Evolutionary conservation across 108 stramenopile genomes (phyloP).

Genomic region (Conticribra weissflogii): DNA sequence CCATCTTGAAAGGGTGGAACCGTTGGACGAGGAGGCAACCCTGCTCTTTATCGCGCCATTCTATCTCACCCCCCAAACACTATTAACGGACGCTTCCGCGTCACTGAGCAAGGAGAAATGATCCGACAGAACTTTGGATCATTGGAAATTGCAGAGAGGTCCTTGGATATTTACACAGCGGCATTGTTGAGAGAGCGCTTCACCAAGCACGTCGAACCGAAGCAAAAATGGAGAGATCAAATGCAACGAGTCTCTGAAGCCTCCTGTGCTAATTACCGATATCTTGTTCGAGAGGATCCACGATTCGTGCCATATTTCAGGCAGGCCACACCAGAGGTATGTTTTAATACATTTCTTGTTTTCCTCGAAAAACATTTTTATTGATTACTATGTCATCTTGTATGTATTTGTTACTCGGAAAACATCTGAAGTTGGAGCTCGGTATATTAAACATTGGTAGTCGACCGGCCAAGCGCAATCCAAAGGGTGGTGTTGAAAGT

Average conservation of each 20-base stretch:
- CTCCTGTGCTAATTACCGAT: constrained; percentile 85
- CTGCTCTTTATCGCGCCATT: constrained; percentile 86
- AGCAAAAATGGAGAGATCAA: constrained; percentile 75
- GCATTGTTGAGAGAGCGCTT: constrained; percentile 90
- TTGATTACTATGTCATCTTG: no score
- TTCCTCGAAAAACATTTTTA: no score
- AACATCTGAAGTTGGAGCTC: constrained; percentile 91
- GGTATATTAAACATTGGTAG: constrained; percentile 92
- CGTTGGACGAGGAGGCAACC: constrained; percentile 96
- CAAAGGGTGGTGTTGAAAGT: constrained; percentile 95
- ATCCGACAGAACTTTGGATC: constrained; percentile 97
- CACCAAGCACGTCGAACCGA: constrained; percentile 71
- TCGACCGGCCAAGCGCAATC: constrained; percentile 94
- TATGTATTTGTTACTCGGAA: no score
- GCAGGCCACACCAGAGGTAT: constrained; percentile 97
- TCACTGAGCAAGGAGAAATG: constrained; percentile 99
- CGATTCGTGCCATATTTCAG: constrained; percentile 97
- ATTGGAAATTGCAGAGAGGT: constrained; percentile 86
- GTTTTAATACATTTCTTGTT: no score
- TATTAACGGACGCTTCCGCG: constrained; percentile 97
- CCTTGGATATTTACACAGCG: constrained; percentile 96
- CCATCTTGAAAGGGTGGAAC: constrained; percentile 98
- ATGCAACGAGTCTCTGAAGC: constrained; percentile 85
- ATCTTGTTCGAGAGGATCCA: constrained; percentile 87
- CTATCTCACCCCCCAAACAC: constrained; percentile 94